A percentile compares a stretch with the other conserved stretches of the same genome.
phyloP scores from a whole-genome alignment of 2,329 filamentous ascomycete species.

The Trichoderma sp. region DNA sequence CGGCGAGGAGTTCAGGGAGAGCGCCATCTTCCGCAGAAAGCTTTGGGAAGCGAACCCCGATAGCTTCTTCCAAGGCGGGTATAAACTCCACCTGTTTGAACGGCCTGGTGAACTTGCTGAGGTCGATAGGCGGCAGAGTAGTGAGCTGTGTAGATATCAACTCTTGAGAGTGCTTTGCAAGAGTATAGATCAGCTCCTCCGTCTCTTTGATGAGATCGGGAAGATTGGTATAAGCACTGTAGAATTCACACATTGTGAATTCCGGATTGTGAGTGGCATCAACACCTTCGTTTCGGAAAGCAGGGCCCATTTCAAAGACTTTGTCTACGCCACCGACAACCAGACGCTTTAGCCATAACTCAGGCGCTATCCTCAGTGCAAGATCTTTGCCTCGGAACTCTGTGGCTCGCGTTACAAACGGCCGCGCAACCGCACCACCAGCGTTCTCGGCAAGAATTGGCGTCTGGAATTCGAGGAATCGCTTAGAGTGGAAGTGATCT shows the following conservation, averaged over 20 bases:
- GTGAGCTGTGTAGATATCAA: constrained; percentile 52
- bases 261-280: constrained; percentile 95
- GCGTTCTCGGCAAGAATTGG: constrained; percentile 82
- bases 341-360: constrained; percentile 91
- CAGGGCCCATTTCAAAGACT: constrained; percentile 90
- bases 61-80: constrained; percentile 70
- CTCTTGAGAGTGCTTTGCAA: constrained; percentile 57
- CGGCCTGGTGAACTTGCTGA: constrained; percentile 54
- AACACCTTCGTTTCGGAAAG: constrained; percentile 91
- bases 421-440: constrained; percentile 84
- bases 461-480: constrained; percentile 87
- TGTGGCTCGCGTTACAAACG: constrained; percentile 79
- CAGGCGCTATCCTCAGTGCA: constrained; percentile 85
- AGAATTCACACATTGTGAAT: constrained; percentile 97
- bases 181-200: constrained; percentile 67
- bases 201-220: constrained; percentile 75
- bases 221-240: constrained; percentile 81
- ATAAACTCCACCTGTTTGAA: constrained; percentile 81
- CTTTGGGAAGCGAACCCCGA: constrained; percentile 68
- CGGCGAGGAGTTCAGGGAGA: constrained; percentile 57
- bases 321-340: constrained; percentile 85
- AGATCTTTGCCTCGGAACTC: constrained; percentile 74
- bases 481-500: constrained; percentile 69
- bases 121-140: constrained; percentile 53
- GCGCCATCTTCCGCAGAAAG: constrained; percentile 58